Evolutionary conservation across 2,329 filamentous ascomycete species (phyloP), one percentile per base, ranked within the genome.

Genomic region (Didymella pomorum): DNA sequence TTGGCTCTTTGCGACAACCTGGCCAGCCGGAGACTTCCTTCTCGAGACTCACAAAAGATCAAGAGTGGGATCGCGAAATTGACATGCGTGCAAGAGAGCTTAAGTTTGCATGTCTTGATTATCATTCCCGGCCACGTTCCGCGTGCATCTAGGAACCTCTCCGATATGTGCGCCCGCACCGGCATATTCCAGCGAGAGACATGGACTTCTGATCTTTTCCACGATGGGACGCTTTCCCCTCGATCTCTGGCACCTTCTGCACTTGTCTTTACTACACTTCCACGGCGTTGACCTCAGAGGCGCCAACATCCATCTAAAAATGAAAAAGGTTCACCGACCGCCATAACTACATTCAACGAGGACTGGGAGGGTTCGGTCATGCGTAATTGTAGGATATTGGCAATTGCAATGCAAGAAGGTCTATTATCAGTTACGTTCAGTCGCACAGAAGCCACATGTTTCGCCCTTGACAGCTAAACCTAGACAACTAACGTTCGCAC

Each of bases 301-400:
- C 33, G 43, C 43, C 18, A 48, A 43, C 18, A 29, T 42, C 33
- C 16, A 28, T 23, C 33, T 25, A 47, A 52, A 56, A 57, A 46
- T 35, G 26, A 47, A 52, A 56, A 57, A 46, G 43, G 26, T 57
- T 26, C 9, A 57, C 20, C 25, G 16, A 47, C 28, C 26, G 43
- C 48, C 42, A 42, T 50, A 47, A 37, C n/a, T 35, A 48, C 28
- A 48, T 18, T 35, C 10, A 18, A 25, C 16, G 23, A 11, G 28
- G 46, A 39, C 46, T 56, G n/a, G 14, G 42, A 21, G 28, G 9
- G 43, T n/a, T 26, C 9, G 33, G 26, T 31, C 23, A 21, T 37
- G 54, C 48, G 35, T 57, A 48, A 29, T 31, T 57, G 48, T 57
- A 57, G 43, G 54, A 47, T 57, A 47, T 31, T 41, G 31, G 46